Conservation (phyloP, 2,329 filamentous ascomycete species). For the Fusarium poae region DNA sequence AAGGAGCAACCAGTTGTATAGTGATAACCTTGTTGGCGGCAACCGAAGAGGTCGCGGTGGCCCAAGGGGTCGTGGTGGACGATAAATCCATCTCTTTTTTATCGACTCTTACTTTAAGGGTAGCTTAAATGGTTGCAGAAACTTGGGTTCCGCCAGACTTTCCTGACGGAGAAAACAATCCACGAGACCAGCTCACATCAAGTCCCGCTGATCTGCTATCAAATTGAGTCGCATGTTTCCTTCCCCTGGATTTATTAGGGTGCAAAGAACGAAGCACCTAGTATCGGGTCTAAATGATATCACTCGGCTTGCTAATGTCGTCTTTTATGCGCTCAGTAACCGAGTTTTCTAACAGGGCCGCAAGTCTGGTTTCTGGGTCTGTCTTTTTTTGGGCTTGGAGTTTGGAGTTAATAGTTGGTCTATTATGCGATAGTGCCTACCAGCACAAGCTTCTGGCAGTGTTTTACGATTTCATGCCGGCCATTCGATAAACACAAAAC, state of each 20-base stretch:
- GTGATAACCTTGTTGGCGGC: constrained; percentile 59
- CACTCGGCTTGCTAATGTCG: not conserved
- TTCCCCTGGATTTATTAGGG: not conserved
- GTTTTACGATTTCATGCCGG: not conserved
- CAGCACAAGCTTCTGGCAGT: not conserved
- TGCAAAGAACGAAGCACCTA: not conserved
- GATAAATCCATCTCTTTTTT: constrained; percentile 23
- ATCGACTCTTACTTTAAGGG: not conserved
- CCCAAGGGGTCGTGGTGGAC: constrained; percentile 44
- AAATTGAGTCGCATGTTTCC: not conserved
- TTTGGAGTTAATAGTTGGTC: constrained; percentile 30
- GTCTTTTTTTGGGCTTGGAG: constrained; percentile 29
- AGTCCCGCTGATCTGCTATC: not conserved
- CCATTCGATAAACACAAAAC: not conserved
- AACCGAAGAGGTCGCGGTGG: constrained; percentile 49
- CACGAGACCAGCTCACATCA: not conserved
- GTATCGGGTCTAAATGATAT: not conserved
- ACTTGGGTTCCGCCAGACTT: not conserved
- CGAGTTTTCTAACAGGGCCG: not conserved
- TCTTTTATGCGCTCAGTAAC: not conserved
- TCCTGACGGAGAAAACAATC: not conserved
- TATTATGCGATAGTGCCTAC: not conserved
- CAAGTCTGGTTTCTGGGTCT: not conserved
- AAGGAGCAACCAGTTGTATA: constrained; percentile 62
- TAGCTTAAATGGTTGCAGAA: not conserved